Conservation (phyloP, 768 basidiomycete species). For the Leccinum boreale region DNA sequence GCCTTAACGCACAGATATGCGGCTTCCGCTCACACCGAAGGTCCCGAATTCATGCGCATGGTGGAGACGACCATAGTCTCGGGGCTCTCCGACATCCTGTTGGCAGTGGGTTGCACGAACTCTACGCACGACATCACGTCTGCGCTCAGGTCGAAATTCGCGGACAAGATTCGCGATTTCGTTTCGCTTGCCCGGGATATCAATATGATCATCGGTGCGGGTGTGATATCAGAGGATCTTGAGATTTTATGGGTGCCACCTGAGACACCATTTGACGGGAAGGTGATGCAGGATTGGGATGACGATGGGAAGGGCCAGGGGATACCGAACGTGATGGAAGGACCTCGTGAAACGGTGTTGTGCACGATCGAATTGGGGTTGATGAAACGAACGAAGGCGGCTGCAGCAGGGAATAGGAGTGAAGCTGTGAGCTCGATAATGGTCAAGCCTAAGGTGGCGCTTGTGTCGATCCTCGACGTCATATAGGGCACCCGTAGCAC, state of each 20-base stretch:
- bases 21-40: conserved; percentile 1
- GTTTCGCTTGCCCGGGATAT: conserved; percentile 43
- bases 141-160: conserved; percentile 40
- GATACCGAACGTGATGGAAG: not conserved
- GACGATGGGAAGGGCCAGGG: conserved; percentile 11
- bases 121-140: conserved; percentile 29
- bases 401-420: conserved; percentile 3
- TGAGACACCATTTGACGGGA: conserved; percentile 7
- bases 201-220: conserved; percentile 31
- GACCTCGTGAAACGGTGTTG: conserved; percentile 16
- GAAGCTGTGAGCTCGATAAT: conserved; percentile 13
- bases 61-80: conserved; percentile 8
- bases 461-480: conserved; percentile 27
- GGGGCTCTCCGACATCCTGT: conserved; percentile 25
- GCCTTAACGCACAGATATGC: conserved; percentile 32
- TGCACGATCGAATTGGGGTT: conserved; percentile 34
- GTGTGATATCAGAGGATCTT: conserved; percentile 25
- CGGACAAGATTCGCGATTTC: conserved; percentile 37
- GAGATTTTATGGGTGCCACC: conserved; percentile 15
- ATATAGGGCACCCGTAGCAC: conserved; percentile 1
- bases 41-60: conserved; percentile 10
- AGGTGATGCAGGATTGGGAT: conserved; percentile 23
- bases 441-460: conserved; percentile 34
- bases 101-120: conserved; percentile 23
- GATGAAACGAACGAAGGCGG: conserved; percentile 16